Evolutionary conservation across 1,284 basidiomycete species (phyloP).

Genomic region (Melampsora americana): DNA sequence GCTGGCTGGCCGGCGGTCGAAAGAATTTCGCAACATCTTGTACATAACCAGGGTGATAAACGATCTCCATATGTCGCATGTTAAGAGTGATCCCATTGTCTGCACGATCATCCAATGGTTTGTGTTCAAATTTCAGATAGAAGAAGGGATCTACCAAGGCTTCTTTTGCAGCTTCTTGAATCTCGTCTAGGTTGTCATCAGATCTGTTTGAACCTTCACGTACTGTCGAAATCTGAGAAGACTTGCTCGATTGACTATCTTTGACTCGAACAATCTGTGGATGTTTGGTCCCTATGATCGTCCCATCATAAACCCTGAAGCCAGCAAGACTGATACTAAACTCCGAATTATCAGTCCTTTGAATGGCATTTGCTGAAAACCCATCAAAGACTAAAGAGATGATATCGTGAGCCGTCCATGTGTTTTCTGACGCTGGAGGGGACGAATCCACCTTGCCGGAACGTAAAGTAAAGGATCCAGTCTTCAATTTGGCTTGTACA

Average conservation of each 20-base stretch:
- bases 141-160: conserved; percentile 72
- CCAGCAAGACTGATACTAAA: conserved; percentile 79
- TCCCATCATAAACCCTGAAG: conserved; percentile 87
- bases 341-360: conserved; percentile 81
- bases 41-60: conserved; percentile 91
- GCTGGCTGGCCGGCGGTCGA: conserved; percentile 87
- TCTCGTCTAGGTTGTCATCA: conserved; percentile 50
- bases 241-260: conserved; percentile 54
- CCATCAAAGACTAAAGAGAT: conserved; percentile 84
- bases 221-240: conserved; percentile 50
- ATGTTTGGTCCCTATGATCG: conserved; percentile 75
- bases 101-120: conserved; percentile 86
- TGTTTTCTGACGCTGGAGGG: background rate
- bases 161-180: conserved; percentile 46
- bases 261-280: conserved; percentile 94
- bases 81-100: conserved; percentile 84
- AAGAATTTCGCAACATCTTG: conserved; percentile 91
- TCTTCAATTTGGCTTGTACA: conserved; percentile 73
- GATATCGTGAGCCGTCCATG: conserved; percentile 62
- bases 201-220: conserved; percentile 47
- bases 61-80: conserved; percentile 96
- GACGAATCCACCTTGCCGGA: conserved; percentile 61
- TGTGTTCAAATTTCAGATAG: conserved; percentile 84
- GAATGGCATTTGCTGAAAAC: conserved; percentile 78
- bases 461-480: conserved; percentile 79